phyloP scores from a whole-genome alignment of 2,329 filamentous ascomycete species.

The Lachnellula suecica region DNA sequence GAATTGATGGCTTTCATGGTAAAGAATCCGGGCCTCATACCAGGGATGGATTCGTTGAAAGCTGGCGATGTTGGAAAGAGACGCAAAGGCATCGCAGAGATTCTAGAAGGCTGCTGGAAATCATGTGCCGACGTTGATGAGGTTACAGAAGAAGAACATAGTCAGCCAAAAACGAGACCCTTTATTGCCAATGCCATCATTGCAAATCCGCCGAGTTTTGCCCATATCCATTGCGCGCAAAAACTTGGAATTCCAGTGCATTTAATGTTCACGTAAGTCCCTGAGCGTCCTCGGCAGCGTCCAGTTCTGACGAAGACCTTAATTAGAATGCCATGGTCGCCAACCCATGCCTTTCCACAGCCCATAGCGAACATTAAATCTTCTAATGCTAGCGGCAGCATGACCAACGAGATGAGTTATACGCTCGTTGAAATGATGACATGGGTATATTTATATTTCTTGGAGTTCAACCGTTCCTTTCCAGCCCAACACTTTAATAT shows the following conservation, averaged over 20 bases:
- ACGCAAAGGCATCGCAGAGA: not conserved
- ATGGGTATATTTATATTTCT: conserved; percentile 48
- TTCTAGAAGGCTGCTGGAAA: not conserved
- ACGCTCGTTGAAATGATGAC: conserved; percentile 79
- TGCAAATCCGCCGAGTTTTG: conserved; percentile 76
- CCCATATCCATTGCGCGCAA: conserved; percentile 75
- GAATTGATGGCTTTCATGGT: not conserved
- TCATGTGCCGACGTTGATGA: not conserved
- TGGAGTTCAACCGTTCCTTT: no score
- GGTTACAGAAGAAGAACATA: not conserved
- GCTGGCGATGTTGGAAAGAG: not conserved
- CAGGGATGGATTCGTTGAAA: not conserved
- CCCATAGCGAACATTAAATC: conserved; percentile 64
- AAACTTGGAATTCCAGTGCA: conserved; percentile 73
- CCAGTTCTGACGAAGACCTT: not conserved
- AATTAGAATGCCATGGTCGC: conserved; percentile 60
- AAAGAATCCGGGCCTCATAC: not conserved
- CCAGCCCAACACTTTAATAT: no score
- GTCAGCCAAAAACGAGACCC: not conserved
- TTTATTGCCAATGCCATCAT: conserved; percentile 68
- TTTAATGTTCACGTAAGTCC: conserved; percentile 38
- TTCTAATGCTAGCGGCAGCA: conserved; percentile 66
- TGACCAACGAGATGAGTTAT: conserved; percentile 71
- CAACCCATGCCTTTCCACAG: conserved; percentile 66
- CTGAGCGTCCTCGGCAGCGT: no score